Evolutionary conservation across 2,329 filamentous ascomycete species (phyloP), one percentile per base, ranked within the genome.

Genomic region (Fusarium torreyae): DNA sequence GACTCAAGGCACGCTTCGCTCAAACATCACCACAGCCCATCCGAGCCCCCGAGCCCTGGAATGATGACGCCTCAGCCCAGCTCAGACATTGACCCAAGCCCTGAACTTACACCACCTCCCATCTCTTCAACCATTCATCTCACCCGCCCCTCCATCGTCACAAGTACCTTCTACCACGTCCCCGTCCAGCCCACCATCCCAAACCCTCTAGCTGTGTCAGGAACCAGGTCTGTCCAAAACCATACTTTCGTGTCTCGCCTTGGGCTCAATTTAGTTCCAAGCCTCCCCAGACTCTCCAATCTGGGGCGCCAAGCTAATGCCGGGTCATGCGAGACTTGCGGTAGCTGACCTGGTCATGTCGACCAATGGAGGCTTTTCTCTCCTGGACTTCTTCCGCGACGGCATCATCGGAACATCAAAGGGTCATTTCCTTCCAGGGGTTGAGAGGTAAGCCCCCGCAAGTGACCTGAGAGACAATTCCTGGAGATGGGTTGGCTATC

Each of bases 261-360:
- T 15, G 33, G 31, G 24, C 60, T 28, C 34, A 34, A 18, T 40
- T 34, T 64, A 44, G 55, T 26, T 31, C 48, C 31, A 65, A 60
- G 53, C 61, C 51, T 44, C 43, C 28, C 39, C 33, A 48, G 31
- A 43, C 14, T 53, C 61, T 60, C 55, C 24, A 44, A 45, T 51
- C 40, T 38, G 33, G 52, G 44, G 53, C 33, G 44, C 46, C 48
- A 50, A 31, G 20, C 58, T 64, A 63, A 64, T 50, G 34, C 43
- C 44, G 54, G 49, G 61, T 66, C 62, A 66, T 61, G 56, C 55
- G 61, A 66, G 45, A 53, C 57, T 48, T 31, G 45, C 26, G 44
- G 52, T 57, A 39, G 58, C 63, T 70, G 68, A 70, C 54, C 56
- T 61, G 63, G 64, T 69, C 68, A 69, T 60, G 63, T 64, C 67